Evolutionary conservation across 345 rosid species (phyloP).

Genomic region (Hibiscus tridactylites): DNA sequence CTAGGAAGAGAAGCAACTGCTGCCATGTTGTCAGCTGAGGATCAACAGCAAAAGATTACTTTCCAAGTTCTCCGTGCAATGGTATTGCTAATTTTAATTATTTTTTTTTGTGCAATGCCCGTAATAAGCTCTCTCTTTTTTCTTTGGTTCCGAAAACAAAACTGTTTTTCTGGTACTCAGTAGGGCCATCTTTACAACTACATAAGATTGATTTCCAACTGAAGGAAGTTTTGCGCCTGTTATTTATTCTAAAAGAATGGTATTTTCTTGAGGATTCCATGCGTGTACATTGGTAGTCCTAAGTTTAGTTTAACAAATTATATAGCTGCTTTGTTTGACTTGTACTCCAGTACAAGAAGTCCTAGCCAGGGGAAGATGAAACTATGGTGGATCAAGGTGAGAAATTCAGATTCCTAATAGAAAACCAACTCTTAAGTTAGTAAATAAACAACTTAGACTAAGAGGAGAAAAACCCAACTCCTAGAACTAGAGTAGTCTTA

Average conservation of each 20-base stretch:
- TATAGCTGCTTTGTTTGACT: not conserved
- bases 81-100: constrained; percentile 27
- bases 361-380: not conserved
- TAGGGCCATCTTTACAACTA: not conserved
- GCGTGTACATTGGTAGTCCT: not conserved
- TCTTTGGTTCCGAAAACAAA: not conserved
- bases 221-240: not conserved
- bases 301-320: not conserved
- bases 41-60: constrained; percentile 70
- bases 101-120: not conserved
- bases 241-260: not conserved
- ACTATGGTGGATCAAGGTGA: not conserved
- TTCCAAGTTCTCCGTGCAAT: constrained; percentile 47
- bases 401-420: not conserved
- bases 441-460: not conserved
- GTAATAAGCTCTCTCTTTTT: not conserved
- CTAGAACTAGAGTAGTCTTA: not conserved
- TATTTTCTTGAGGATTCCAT: not conserved
- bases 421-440: not conserved
- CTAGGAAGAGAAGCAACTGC: constrained; percentile 85
- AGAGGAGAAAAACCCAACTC: not conserved
- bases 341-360: not conserved
- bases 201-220: not conserved
- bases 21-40: constrained; percentile 81
- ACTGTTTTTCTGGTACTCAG: not conserved